phyloP scores from a whole-genome alignment of 352 stramenopile genomes.

The Globisporangium radiosum region DNA sequence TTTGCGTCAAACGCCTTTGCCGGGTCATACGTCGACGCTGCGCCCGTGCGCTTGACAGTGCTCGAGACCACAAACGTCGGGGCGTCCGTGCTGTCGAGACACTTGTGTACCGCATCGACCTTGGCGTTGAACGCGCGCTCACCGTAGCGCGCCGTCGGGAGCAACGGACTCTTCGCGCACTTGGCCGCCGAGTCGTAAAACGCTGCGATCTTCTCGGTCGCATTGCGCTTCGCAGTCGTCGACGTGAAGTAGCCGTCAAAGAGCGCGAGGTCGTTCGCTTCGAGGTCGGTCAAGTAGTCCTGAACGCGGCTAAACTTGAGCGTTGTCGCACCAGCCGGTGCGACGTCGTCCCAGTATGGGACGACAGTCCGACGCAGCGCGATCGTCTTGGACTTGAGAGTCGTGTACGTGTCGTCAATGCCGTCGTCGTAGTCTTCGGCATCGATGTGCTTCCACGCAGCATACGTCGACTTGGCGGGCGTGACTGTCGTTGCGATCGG shows the following conservation, averaged over 20 bases:
- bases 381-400: conserved; percentile 3
- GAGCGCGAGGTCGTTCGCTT: conserved; percentile 3
- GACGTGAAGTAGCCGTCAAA: neutral
- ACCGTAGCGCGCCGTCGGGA: neutral
- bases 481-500: neutral
- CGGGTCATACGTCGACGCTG: neutral
- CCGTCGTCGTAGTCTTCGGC: neutral
- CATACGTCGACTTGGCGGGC: neutral
- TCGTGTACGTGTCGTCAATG: neutral
- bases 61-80: neutral
- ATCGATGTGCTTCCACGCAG: neutral
- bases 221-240: neutral
- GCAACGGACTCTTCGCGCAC: neutral
- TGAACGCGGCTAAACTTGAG: conserved; percentile 4
- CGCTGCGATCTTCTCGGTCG: neutral
- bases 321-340: conserved; percentile 1
- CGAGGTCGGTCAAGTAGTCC: conserved; percentile 2
- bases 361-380: conserved; percentile 5
- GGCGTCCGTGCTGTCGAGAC: neutral
- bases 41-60: neutral
- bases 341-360: conserved; percentile 6
- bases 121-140: conserved; percentile 2
- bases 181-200: conserved; percentile 5
- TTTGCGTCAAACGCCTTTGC: neutral
- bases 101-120: neutral